Percentiles rank a stretch among this genome's conserved stretches.
phyloP scores from a whole-genome alignment of 306 rosid genomes.

The Trichosanthes cucumerina region DNA sequence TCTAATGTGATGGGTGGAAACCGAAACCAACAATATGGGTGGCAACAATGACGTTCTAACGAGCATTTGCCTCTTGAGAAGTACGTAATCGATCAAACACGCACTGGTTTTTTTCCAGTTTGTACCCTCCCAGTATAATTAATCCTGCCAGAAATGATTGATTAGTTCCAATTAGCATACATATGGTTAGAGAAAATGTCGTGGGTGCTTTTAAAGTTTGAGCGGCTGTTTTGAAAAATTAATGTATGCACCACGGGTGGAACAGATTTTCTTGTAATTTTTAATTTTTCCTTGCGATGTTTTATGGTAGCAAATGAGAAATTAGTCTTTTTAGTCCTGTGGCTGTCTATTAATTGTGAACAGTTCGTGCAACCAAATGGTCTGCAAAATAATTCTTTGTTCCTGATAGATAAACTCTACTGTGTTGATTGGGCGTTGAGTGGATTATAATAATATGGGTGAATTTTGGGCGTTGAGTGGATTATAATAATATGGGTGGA shows the following conservation, averaged over 20 bases:
- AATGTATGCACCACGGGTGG: neutral
- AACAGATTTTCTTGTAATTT: neutral
- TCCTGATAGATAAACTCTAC: neutral
- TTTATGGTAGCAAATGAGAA: neutral
- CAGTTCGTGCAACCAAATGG: neutral
- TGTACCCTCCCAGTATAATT: neutral
- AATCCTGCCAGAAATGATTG: neutral
- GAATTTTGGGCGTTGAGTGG: too few relatives aligned
- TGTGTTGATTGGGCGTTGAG: too few relatives aligned
- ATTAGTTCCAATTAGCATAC: neutral
- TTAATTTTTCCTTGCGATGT: neutral
- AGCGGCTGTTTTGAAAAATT: neutral
- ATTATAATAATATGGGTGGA: too few relatives aligned
- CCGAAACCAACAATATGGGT: constrained; percentile 41
- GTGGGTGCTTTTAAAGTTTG: neutral
- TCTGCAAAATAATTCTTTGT: neutral
- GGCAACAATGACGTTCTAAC: constrained; percentile 22
- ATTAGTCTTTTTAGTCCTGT: neutral
- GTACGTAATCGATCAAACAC: neutral
- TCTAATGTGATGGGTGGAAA: constrained; percentile 40
- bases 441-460: too few relatives aligned
- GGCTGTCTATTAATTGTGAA: neutral
- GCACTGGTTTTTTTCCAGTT: neutral
- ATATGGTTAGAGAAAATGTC: neutral
- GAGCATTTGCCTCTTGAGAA: neutral